Base-by-base conservation (phyloP, 2,329 filamentous ascomycete species). In the Exophiala sideris region DNA sequence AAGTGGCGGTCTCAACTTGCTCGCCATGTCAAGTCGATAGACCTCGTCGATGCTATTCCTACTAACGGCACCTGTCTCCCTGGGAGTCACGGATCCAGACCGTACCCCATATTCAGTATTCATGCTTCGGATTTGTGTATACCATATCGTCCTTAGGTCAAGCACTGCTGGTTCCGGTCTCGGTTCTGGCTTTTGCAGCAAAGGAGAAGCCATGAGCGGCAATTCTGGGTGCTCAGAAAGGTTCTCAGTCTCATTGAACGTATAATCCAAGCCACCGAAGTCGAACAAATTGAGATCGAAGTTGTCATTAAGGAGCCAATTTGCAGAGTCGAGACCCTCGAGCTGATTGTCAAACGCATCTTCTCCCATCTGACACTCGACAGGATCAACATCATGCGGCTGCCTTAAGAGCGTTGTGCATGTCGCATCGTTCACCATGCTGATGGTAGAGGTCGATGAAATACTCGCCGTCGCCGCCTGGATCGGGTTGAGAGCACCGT, bases 281-380 rank as follows among this genome's bases (percentile, higher is more conserved):
- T 50, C 54, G 29, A 57, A 53, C 3, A 48, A 29, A n/a, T 45
- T 45, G 16, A 57, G 47, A 21, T 57, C 54, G 20, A 57, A 57
- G 24, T 57, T 46, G 12, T 53, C 41, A 32, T 46, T 45, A 8
- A 57, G 40, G 34, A 57, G 50, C 54, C 54, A 57, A 29, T 57
- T 42, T 10, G 39, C 40, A 6, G 54, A 53, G 20, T 40, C 29
- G 10, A 45, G 14, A 11, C 33, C 45, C 6, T 34, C 33, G 41
- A 34, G 16, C 34, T 10, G 34, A n/a, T 46, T 34, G 16, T 11
- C 12, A 21, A 42, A 47, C 12, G n/a, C 44, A 16, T 29, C 16
- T 2, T 18, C 16, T 18, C 16, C 16, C 16, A 18, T 18, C 16
- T 18, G 16, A 18, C 16, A 18, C 16, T 18, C 16, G 16, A 2